phyloP scores from a whole-genome alignment of 1,139 yeast species.

The Sugiyamaella pinicola region DNA sequence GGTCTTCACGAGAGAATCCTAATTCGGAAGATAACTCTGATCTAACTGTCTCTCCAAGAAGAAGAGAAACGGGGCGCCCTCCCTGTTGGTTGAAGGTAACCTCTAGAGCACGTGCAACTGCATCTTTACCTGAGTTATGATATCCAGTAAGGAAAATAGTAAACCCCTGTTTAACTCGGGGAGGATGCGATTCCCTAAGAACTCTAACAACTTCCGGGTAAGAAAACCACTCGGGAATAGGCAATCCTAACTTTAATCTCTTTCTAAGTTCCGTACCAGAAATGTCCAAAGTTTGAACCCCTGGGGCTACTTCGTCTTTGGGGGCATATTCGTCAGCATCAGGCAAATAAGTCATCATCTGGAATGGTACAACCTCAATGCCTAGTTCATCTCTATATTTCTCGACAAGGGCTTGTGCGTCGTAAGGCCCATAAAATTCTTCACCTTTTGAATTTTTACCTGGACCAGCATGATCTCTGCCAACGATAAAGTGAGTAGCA shows the following conservation, averaged over 20 bases:
- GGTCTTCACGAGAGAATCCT: constrained; percentile 47
- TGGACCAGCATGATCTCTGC: constrained; percentile 98
- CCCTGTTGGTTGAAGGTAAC: constrained; percentile 91
- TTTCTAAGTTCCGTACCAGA: constrained; percentile 95
- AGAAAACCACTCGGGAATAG: constrained; percentile 95
- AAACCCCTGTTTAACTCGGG: constrained; percentile 87
- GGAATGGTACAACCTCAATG: constrained; percentile 91
- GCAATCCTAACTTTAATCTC: constrained; percentile 81
- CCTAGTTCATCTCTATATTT: constrained; percentile 73
- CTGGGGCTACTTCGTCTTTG: constrained; percentile 82
- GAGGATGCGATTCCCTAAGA: constrained; percentile 90
- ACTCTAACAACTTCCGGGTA: constrained; percentile 95
- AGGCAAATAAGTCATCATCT: constrained; percentile 95
- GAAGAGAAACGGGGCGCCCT: constrained; percentile 78
- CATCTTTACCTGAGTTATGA: constrained; percentile 58
- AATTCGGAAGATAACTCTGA: constrained; percentile 48
- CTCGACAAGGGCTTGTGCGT: constrained; percentile 88
- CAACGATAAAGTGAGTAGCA: constrained; percentile 95
- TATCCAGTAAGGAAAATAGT: constrained; percentile 64
- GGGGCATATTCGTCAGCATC: constrained; percentile 96
- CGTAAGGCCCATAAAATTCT: constrained; percentile 96
- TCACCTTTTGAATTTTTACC: constrained; percentile 91
- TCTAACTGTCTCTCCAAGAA: constrained; percentile 55
- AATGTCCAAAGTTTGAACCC: constrained; percentile 82
- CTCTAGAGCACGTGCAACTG: constrained; percentile 82